These are phyloP conservation scores for Alternaria triticina DNA, from an alignment of 2,329 filamentous ascomycete genomes.

Conservation along the genomic window DNA sequence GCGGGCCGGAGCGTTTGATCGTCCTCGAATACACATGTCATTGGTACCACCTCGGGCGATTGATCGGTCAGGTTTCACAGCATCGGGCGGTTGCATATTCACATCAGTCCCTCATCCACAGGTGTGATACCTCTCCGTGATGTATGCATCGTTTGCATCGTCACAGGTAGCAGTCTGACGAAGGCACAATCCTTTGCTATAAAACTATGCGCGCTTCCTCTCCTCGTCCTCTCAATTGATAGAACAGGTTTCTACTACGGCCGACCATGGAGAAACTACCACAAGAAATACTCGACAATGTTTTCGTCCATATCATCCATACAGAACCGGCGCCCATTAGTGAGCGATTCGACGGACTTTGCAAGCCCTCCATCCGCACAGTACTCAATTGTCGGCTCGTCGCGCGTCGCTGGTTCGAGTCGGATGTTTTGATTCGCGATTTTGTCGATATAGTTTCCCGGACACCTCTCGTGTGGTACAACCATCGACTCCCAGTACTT, in stretches of 20 bases:
- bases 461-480: background rate
- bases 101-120: background rate
- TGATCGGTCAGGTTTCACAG: background rate
- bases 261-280: background rate
- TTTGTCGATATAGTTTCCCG: background rate
- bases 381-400: background rate
- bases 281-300: background rate
- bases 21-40: background rate
- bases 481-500: background rate
- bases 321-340: background rate
- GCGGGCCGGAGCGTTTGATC: background rate
- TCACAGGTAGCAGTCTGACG: background rate
- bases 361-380: background rate
- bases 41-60: background rate
- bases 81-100: background rate
- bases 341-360: background rate
- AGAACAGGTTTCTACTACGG: background rate
- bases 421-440: background rate
- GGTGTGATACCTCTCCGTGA: background rate
- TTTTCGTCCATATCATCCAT: background rate
- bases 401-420: background rate
- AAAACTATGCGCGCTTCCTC: background rate
- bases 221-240: background rate
- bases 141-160: background rate
- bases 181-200: background rate